Evolutionary conservation across 2,329 filamentous ascomycete species (phyloP), one percentile per base, ranked within the genome.

Genomic region (Xylaria sp.): DNA sequence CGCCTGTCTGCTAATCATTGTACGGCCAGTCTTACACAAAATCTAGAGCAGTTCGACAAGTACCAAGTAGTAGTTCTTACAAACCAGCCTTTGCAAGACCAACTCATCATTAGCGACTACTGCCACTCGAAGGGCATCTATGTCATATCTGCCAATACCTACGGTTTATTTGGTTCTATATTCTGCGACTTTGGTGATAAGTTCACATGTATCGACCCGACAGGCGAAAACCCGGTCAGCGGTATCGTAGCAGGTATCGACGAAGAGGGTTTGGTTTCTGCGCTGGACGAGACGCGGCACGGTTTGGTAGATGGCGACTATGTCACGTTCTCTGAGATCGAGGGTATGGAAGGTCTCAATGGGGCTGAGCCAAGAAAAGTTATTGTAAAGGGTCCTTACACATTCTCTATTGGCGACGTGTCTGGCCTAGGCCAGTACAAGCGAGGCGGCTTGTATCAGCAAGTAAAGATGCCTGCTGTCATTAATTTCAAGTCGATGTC

Each of bases 381-480:
- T 70, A 93, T 92, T 3, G 94, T 98, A 59, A 98, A 97, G 83
- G 96, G 93, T 0, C 96, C 96, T 3, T 99, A 98, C 80, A 97
- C 94, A 9, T 99, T 99, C 82, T 96, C 93, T 16, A 98, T 99
- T 74, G 96, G 95, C 50, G 93, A 98, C 79, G 93, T 98, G 10
- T 93, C 92, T 27, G 91, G 89, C 5, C 86, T 98, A 42, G 96
- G 96, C 42, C 87, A 92, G 76, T 99, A 99, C 84, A 85, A 93
- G 84, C 88, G 92, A 60, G 95, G 95, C 55, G 96, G 96, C 69
- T 88, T 97, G 68, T 99, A 92, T 81, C 91, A 93, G 47, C 96
- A 99, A 81, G 96, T 98, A 81, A 99, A 98, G 87, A 98, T 98
- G 95, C 96, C 96, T 60, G 97, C 96, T 83, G 88, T 93, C 63